These are phyloP conservation scores for Senecio squalidus DNA, from an alignment of 140 eudicot genomes.

Conservation along the genomic window DNA sequence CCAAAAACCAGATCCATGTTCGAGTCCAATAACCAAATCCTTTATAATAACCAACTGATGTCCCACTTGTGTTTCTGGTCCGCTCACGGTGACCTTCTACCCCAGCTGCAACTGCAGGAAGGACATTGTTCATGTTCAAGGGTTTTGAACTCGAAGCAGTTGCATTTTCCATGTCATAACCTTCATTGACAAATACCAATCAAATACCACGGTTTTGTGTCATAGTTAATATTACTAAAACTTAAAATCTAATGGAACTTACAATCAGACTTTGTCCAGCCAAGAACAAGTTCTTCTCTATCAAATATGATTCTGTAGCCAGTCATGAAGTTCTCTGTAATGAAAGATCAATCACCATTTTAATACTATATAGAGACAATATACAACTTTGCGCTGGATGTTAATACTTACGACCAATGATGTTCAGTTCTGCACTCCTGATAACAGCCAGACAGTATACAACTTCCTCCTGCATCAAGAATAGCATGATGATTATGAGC, in stretches of 20 bases:
- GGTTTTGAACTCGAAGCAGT: slow-evolving; percentile 21
- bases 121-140: slow-evolving; percentile 39
- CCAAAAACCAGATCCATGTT: slow-evolving; percentile 17
- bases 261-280: slow-evolving; percentile 82
- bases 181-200: slow-evolving; percentile 32
- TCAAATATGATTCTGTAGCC: slow-evolving; percentile 90
- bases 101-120: slow-evolving; percentile 71
- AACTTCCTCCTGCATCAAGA: slow-evolving; percentile 50
- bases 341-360: not conserved
- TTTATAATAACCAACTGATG: slow-evolving; percentile 25
- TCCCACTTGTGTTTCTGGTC: slow-evolving; percentile 22
- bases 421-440: slow-evolving; percentile 67
- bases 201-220: not conserved
- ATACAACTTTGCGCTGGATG: not conserved
- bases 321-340: slow-evolving; percentile 90
- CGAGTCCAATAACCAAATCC: slow-evolving; percentile 13
- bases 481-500: not conserved
- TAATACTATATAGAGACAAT: not conserved
- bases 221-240: not conserved
- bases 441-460: slow-evolving; percentile 80
- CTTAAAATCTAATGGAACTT: slow-evolving; percentile 20
- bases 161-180: slow-evolving; percentile 50
- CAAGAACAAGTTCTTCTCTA: slow-evolving; percentile 74
- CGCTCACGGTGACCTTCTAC: slow-evolving; percentile 27
- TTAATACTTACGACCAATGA: slow-evolving; percentile 80